Conservation (phyloP, 768 basidiomycete genomes). For the Saitozyma sp. region DNA sequence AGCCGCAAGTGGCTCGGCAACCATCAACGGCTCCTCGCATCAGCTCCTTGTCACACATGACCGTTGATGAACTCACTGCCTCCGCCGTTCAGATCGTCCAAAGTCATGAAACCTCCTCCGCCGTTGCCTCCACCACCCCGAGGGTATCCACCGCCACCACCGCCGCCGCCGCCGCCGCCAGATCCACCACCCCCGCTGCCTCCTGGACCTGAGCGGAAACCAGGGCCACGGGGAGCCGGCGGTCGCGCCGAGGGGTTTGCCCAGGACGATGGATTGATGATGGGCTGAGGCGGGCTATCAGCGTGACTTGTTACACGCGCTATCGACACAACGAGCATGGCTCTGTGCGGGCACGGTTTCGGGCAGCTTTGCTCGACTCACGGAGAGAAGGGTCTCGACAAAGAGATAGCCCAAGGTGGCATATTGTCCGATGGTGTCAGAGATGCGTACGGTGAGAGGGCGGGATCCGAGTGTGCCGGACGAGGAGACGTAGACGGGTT, state of each 20-base stretch:
- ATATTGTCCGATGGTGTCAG: constrained; percentile 11
- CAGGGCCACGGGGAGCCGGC: background rate
- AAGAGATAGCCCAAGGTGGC: constrained; percentile 33
- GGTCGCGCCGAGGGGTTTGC: constrained; percentile 18
- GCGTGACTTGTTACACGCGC: too few species aligned
- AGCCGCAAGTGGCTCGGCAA: constrained; percentile 44
- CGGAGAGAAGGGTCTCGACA: constrained; percentile 39
- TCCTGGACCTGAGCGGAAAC: constrained; percentile 14
- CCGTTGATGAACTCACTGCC: constrained; percentile 30
- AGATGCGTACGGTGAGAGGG: constrained; percentile 26
- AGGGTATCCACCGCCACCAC: constrained; percentile 12
- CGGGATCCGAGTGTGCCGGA: constrained; percentile 33
- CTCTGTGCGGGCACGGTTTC: background rate
- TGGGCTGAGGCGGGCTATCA: constrained; percentile 19
- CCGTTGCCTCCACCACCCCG: constrained; percentile 10
- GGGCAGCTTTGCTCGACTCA: constrained; percentile 15
- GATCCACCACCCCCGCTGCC: constrained; percentile 28
- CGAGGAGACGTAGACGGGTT: constrained; percentile 36
- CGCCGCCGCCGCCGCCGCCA: constrained; percentile 22
- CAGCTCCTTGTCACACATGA: background rate
- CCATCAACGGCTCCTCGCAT: constrained; percentile 32
- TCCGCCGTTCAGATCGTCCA: constrained; percentile 37
- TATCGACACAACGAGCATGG: too few species aligned
- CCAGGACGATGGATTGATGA: constrained; percentile 37
- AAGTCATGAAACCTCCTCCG: constrained; percentile 37